Evolutionary conservation across 2,329 filamentous ascomycete genomes (phyloP), one percentile per base, ranked within the genome.

Genomic region (Curvularia sp.): DNA sequence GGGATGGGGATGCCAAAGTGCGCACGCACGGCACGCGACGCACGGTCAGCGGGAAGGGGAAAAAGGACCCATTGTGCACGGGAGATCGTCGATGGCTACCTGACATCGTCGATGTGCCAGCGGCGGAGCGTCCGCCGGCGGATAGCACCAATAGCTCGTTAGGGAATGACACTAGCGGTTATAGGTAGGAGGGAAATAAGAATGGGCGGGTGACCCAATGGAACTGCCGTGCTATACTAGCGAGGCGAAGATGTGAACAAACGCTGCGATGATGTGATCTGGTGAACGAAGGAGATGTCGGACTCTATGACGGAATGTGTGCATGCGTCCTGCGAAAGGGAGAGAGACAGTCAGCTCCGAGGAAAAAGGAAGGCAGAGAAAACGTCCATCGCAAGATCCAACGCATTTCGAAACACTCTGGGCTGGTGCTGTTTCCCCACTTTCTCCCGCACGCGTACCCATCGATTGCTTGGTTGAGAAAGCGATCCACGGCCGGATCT

Each of bases 21-120:
- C 43, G 27, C n/a, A 32, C 28, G 28, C 25, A n/a, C 43, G 5
- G 48, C 15, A 25, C 3, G 21, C 12, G 12, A 18, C 25, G 49
- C 38, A 51, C 49, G 49, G 28, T 10, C 39, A 5, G 39, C 49
- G 49, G 39, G 18, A 30, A 21, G 15, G n/a, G 19, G 15, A 32
- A 36, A 13, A 13, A 36, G 41, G 49, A 13, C 19, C 19, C 54
- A 28, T 52, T 15, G 19, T 12, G 18, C 42, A 49, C 55, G 59
- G 59, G 51, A 61, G 59, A 61, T 61, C 42, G 45, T 55, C 59
- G 59, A 61, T 61, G 58, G 12, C 25, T 25, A 27, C 19, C 25
- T 32, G 25, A 21, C 55, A 61, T 61, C 59, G 59, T 53, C 59
- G 59, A 61, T 59, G 55, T 42, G 21, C 25, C 39, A 42, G 13